A percentile compares a stretch with the other conserved stretches of the same genome.
Evolutionary conservation across 1,284 basidiomycete genomes (phyloP).

Genomic region (Moniliophthora roreri): DNA sequence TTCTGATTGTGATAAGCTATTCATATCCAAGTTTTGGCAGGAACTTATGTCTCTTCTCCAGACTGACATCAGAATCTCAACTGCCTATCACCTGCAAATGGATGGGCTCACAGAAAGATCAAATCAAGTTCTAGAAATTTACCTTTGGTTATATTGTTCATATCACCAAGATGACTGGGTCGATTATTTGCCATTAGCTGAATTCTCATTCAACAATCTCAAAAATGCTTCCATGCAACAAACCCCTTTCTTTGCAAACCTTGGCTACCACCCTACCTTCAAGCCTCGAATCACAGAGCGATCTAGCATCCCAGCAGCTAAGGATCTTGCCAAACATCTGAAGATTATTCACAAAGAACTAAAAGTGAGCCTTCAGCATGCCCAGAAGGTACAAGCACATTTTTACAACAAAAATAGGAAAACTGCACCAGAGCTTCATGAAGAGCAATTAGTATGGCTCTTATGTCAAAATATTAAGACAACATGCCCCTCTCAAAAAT

Average conservation of each 20-base stretch:
- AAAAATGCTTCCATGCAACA: conserved; percentile 31
- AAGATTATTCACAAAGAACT: not conserved
- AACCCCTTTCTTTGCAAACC: conserved; percentile 30
- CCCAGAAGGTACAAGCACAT: not conserved
- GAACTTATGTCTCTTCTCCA: conserved; percentile 22
- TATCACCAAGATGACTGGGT: conserved; percentile 48
- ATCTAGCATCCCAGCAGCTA: conserved; percentile 11
- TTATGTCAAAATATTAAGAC: too few species aligned
- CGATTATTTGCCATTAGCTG: conserved; percentile 37
- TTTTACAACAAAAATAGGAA: not conserved
- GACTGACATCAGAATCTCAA: conserved; percentile 27
- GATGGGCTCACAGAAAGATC: conserved; percentile 41
- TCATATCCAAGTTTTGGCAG: conserved; percentile 31
- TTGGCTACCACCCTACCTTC: conserved; percentile 32
- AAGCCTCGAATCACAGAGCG: conserved; percentile 22
- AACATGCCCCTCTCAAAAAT: too few species aligned
- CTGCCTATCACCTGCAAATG: conserved; percentile 28
- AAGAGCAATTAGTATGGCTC: too few species aligned
- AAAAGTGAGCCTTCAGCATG: not conserved
- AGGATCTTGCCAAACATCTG: not conserved
- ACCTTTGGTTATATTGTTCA: conserved; percentile 33
- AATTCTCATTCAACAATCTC: conserved; percentile 47
- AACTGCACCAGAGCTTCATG: not conserved
- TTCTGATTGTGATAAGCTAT: conserved; percentile 30
- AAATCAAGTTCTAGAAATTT: conserved; percentile 42